These are phyloP conservation scores for Carex littledalei DNA, from an alignment of 176 grass and related monocot genomes.

Conservation along the genomic window DNA sequence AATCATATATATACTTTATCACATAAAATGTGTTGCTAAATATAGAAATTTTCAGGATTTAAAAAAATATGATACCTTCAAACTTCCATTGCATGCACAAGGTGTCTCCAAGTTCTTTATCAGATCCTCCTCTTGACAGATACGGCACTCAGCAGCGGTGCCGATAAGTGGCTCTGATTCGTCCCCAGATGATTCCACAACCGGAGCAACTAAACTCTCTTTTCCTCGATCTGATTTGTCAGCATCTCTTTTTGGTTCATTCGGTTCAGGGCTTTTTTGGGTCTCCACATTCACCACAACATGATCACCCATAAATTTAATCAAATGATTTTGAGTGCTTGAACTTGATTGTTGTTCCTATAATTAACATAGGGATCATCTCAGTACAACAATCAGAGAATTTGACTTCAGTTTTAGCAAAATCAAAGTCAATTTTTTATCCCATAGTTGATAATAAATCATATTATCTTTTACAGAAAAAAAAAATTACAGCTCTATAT, in stretches of 20 bases:
- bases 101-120: constrained; percentile 73
- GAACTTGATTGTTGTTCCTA: neutral
- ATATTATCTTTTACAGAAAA: neutral
- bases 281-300: constrained; percentile 54
- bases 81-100: constrained; percentile 81
- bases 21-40: neutral
- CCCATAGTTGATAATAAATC: neutral
- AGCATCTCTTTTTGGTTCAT: neutral
- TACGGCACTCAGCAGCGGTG: constrained; percentile 64
- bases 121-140: constrained; percentile 94
- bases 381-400: neutral
- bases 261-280: neutral
- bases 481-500: no score
- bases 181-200: constrained; percentile 18
- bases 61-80: constrained; percentile 46
- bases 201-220: neutral
- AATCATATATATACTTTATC: neutral
- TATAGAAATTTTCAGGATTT: neutral
- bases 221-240: neutral
- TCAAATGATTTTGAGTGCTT: neutral
- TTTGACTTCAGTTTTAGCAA: neutral
- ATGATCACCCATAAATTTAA: constrained; percentile 68
- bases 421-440: neutral
- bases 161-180: constrained; percentile 54
- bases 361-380: neutral